Conservation (phyloP, 768 basidiomycete genomes). For the Paxillus rubicundulus region DNA sequence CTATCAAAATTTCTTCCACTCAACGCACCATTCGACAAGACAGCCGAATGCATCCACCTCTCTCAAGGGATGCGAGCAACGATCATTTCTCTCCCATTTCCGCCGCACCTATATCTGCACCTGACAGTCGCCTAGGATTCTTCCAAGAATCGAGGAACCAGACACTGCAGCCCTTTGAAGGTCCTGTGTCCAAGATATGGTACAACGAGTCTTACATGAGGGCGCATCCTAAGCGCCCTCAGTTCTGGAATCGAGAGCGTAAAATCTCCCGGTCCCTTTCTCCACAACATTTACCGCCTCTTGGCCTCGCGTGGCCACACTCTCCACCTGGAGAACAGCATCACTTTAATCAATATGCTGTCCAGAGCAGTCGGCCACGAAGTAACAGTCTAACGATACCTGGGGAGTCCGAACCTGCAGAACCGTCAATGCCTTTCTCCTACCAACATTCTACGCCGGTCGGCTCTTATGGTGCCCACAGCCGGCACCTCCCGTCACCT, state of each 20-base stretch:
- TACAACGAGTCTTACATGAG: not conserved
- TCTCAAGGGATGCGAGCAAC: not conserved
- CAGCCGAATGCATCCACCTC: not conserved
- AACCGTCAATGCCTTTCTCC: not conserved
- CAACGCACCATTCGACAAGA: not conserved
- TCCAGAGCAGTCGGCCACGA: not conserved
- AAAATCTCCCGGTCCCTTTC: not conserved
- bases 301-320: not conserved
- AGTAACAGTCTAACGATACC: not conserved
- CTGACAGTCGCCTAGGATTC: not conserved
- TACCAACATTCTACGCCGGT: not conserved
- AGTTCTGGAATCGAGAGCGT: not conserved
- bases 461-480: not conserved
- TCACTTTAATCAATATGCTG: not conserved
- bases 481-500: not conserved
- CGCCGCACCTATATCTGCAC: not conserved
- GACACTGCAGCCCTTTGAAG: not conserved
- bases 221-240: not conserved
- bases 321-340: not conserved
- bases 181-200: not conserved
- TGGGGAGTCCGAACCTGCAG: not conserved
- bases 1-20: not conserved
- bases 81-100: not conserved
- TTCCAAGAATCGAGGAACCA: not conserved
- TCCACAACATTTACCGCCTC: not conserved